phyloP scores from a whole-genome alignment of 2,329 filamentous ascomycete genomes.

The Talaromyces atroroseus region DNA sequence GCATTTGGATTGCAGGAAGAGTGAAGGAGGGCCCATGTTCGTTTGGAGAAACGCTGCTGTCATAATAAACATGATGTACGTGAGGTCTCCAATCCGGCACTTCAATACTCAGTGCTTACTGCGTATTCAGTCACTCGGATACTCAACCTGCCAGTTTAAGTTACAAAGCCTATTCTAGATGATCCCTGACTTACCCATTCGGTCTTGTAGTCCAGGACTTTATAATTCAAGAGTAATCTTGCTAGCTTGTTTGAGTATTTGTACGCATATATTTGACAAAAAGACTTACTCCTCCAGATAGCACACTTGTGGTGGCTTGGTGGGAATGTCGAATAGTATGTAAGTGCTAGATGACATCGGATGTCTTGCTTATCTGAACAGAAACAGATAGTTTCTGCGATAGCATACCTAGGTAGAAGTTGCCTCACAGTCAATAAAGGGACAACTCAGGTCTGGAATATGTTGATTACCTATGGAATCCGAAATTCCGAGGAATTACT shows the following conservation, averaged over 20 bases:
- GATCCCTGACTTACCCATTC: constrained; percentile 13
- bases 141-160: background rate
- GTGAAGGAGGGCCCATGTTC: constrained; percentile 43
- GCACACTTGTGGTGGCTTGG: constrained; percentile 7
- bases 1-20: constrained; percentile 52
- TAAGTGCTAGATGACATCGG: background rate
- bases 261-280: background rate
- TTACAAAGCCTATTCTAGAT: background rate
- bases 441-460: too few relatives aligned
- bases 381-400: too few relatives aligned
- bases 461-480: too few relatives aligned
- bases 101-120: background rate
- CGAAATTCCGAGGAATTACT: too few relatives aligned
- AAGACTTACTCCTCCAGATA: constrained; percentile 63
- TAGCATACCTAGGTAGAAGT: too few relatives aligned
- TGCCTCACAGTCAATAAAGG: too few relatives aligned
- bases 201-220: constrained; percentile 56
- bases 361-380: too few relatives aligned
- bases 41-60: constrained; percentile 43
- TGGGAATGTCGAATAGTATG: constrained; percentile 5
- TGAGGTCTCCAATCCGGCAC: too few relatives aligned
- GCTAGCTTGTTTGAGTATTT: constrained; percentile 28
- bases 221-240: constrained; percentile 62
- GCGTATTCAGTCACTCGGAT: background rate
- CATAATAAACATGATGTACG: background rate